Evolutionary conservation across 805 yeast genomes (phyloP), one percentile per base, ranked within the genome.

Genomic region (Wickerhamomyces queroliae): DNA sequence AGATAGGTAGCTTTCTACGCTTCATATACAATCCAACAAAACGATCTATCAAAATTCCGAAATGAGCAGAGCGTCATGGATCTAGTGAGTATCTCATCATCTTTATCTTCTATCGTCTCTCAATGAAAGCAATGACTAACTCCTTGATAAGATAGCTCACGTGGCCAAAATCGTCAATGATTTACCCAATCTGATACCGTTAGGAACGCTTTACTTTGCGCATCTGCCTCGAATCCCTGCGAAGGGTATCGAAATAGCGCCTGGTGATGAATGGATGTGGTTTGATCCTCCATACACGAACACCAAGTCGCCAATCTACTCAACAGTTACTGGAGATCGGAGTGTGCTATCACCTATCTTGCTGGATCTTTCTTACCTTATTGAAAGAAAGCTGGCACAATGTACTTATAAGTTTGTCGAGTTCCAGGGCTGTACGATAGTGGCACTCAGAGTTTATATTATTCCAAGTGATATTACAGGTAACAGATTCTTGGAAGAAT

Each of bases 251-350:
- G 42, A 40, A 9, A 22, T 28, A 4, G 65, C 72, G 0, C 63
- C 10, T 11, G 33, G 18, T 29, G 72, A 63, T 49, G 68, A 65
- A 1, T 80, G 85, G 84, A 49, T 36, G 36, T 78, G 84, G 85
- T 57, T 76, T 13, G 78, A 76, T 44, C 61, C 73, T 9, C 74
- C 74, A 15, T 62, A 50, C 43, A 53, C 66, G 5, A 38, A 44
- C 6, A 26, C 43, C 2, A 27, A 33, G 13, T 8, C 19, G 4
- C 35, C 32, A 2, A 44, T 35, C 18, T 33, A 35, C 17, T 48
- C 45, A 31, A 38, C 40, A 39, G 7, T 16, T 23, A 10, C 25
- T 31, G 43, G n/a, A 38, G 36, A 34, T 25, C 37, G 15, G 26
- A 43, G 17, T 41, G 56, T 49, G 45, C 52, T 36, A 28, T 38